Percentiles rank a stretch among this genome's conserved stretches.
phyloP scores from a whole-genome alignment of 192 early-diverging fungal genomes.

The Backusella psychrophila region DNA sequence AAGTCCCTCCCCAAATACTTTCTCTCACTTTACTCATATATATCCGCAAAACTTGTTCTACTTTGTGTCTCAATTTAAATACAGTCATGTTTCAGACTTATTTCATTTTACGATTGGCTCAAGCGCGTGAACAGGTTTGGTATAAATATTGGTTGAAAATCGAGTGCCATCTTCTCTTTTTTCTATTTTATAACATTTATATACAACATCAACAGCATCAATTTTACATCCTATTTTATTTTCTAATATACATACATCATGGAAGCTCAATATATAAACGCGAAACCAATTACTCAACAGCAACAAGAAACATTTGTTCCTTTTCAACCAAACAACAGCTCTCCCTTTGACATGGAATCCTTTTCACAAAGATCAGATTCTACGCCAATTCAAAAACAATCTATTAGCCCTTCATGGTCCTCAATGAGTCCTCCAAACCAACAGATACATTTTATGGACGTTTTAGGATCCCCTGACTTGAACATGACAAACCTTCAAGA shows the following conservation, averaged over 20 bases:
- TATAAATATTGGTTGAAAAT: not conserved
- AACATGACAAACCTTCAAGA: not conserved
- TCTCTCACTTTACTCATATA: not conserved
- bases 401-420: not conserved
- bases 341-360: not conserved
- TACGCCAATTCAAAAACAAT: not conserved
- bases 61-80: constrained; percentile 3
- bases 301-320: not conserved
- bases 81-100: constrained; percentile 3
- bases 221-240: too few species aligned
- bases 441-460: not conserved
- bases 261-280: not conserved
- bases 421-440: not conserved
- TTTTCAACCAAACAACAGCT: not conserved
- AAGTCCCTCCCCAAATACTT: not conserved
- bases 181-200: not conserved
- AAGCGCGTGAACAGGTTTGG: not conserved
- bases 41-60: constrained; percentile 7
- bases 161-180: not conserved
- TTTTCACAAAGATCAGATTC: not conserved
- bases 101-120: not conserved
- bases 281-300: not conserved
- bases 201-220: not conserved
- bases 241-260: not conserved
- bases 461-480: not conserved